phyloP scores from a whole-genome alignment of 2,329 filamentous ascomycete genomes.

The Hypoxylon rubiginosum region DNA sequence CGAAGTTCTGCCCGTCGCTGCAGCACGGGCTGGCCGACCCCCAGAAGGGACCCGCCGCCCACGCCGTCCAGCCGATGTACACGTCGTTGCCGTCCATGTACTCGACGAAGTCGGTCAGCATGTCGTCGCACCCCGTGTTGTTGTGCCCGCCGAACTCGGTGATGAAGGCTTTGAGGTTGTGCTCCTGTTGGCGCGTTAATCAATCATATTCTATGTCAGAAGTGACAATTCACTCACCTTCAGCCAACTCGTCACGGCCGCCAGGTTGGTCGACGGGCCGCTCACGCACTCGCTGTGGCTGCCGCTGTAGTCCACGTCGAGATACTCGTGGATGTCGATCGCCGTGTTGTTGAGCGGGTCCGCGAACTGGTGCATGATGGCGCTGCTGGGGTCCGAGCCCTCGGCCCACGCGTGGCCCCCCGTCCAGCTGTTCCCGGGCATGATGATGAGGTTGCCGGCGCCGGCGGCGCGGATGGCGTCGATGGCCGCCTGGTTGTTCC shows the following conservation, averaged over 20 bases:
- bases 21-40: conserved; percentile 59
- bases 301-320: conserved; percentile 64
- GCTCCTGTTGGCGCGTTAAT: conserved; percentile 40
- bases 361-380: conserved; percentile 57
- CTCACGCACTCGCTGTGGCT: conserved; percentile 58
- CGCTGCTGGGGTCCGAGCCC: conserved; percentile 55
- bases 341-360: conserved; percentile 64
- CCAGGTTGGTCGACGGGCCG: conserved; percentile 56
- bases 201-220: background rate
- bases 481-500: conserved; percentile 63
- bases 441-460: conserved; percentile 62
- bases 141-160: conserved; percentile 64
- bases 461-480: conserved; percentile 59
- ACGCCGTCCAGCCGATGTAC: conserved; percentile 66
- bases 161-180: conserved; percentile 63
- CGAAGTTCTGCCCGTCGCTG: conserved; percentile 57
- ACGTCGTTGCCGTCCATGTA: conserved; percentile 62
- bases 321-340: conserved; percentile 65
- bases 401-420: conserved; percentile 63
- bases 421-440: conserved; percentile 64
- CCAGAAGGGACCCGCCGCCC: conserved; percentile 65
- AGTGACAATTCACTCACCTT: conserved; percentile 42
- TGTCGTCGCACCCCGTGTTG: conserved; percentile 57
- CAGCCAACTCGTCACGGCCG: conserved; percentile 61
- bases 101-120: conserved; percentile 59